Conservation (phyloP, 148 eudicot genomes). For the Amaranthus cruentus region DNA sequence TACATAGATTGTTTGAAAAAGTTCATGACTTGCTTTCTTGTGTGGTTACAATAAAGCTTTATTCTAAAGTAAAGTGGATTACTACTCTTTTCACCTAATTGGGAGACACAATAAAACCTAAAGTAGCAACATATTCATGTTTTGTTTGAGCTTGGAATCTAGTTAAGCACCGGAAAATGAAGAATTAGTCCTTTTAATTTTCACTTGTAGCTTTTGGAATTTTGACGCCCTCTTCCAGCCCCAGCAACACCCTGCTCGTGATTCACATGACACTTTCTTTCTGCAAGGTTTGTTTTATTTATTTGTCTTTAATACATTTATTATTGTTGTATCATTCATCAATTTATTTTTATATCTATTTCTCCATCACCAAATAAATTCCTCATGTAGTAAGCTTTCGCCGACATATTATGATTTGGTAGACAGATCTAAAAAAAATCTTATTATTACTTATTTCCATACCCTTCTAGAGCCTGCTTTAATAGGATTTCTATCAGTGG, state of each 20-base stretch:
- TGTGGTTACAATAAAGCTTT: no score
- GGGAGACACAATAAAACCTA: no score
- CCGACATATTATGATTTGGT: neutral
- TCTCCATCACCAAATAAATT: no score
- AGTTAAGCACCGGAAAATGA: neutral
- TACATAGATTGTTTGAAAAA: no score
- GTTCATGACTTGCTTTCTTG: no score
- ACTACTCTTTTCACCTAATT: no score
- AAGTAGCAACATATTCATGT: neutral
- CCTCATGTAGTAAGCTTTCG: neutral
- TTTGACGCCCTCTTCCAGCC: slow-evolving; percentile 96
- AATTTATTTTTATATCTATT: neutral
- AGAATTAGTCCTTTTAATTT: neutral
- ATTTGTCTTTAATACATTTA: neutral
- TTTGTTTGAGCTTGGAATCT: neutral
- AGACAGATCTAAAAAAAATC: neutral
- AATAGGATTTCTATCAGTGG: neutral
- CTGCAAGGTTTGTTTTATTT: slow-evolving; percentile 51
- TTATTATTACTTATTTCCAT: neutral
- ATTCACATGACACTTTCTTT: slow-evolving; percentile 94
- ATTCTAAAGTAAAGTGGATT: no score
- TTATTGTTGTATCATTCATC: neutral
- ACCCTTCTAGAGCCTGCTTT: neutral
- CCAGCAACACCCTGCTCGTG: slow-evolving; percentile 98
- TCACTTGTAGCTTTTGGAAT: slow-evolving; percentile 71